Base-by-base conservation (phyloP, 768 basidiomycete genomes). In the Austroboletus eburneus region DNA sequence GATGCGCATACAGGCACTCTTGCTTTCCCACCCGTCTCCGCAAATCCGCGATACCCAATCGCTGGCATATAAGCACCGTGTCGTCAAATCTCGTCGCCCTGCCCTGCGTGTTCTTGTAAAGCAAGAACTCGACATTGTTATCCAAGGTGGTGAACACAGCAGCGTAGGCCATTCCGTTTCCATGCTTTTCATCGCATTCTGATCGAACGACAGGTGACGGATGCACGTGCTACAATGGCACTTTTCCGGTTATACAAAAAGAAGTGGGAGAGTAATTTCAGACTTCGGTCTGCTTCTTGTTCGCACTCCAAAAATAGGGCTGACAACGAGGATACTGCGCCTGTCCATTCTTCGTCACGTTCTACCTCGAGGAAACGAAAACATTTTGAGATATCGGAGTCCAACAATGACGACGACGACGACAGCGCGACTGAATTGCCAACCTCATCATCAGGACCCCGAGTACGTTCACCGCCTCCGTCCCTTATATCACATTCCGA, bases 141-240 rank as follows among this genome's bases (percentile, higher is more conserved):
- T 97, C 45, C 94, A 98, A 64, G 66, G 70, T 18, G 93, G 91
- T 9, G 91, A 96, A 57, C 95, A 98, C 64, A 88, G 79, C 27
- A 93, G 91, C 66, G 94, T 94, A 62, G 45, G 87, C 12, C 16
- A 32, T 35, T 27, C 16, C 17, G 16, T 29, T 21, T 38, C 13
- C 34, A 8, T 13, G 13, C 17, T 35, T 17, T 6, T n/a, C 13
- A 5, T 17, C 17, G 2, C n/a, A 35, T 18, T 16, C 18, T 10
- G 35, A 21, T 16, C 24, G 20, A 39, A 22, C 32, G 21, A 37
- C 43, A 96, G 94, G 83, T 97, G 5, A 88, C 80, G 16, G 94
- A 98, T 62, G 92, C 94, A 1, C 78, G 94, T 42, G 95, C 94
- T 0, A 89, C 93, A 0, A 96, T 99, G 91, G 94, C 91, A 0